Evolutionary conservation across 257 asterid species (phyloP).

Genomic region (Solanum virginianum): DNA sequence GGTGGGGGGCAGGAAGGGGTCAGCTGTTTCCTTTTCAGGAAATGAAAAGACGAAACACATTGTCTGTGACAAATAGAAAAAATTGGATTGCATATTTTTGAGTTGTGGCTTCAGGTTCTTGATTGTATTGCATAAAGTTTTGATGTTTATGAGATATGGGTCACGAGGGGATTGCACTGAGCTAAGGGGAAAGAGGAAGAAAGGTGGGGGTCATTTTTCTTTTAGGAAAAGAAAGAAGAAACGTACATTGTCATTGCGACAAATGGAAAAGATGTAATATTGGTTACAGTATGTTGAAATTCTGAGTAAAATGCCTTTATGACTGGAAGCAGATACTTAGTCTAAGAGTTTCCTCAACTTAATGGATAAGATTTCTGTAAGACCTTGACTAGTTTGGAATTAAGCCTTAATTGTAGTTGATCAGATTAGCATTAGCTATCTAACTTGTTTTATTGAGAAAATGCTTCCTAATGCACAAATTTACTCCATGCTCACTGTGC

Average conservation of each 20-base stretch:
- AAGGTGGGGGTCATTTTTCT: neutral
- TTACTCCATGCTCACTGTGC: neutral
- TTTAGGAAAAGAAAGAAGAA: neutral
- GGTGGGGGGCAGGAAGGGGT: neutral
- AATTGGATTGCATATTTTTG: neutral
- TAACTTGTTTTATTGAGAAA: neutral
- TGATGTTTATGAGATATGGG: neutral
- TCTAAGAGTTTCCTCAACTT: neutral
- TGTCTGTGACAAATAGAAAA: no score
- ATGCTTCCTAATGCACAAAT: neutral
- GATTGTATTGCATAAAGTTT: neutral
- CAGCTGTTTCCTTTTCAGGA: neutral
- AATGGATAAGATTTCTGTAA: neutral
- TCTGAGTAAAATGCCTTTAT: neutral
- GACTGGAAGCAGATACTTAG: neutral
- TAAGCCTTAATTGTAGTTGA: neutral
- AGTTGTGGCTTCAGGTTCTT: neutral
- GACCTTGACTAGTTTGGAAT: neutral
- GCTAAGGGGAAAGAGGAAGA: neutral
- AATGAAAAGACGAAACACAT: no score
- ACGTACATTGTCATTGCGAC: neutral
- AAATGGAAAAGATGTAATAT: neutral
- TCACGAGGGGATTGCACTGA: neutral
- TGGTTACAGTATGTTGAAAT: neutral
- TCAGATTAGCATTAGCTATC: neutral